Evolutionary conservation across 768 basidiomycete species (phyloP).

Genomic region (Auriscalpium microsporum): DNA sequence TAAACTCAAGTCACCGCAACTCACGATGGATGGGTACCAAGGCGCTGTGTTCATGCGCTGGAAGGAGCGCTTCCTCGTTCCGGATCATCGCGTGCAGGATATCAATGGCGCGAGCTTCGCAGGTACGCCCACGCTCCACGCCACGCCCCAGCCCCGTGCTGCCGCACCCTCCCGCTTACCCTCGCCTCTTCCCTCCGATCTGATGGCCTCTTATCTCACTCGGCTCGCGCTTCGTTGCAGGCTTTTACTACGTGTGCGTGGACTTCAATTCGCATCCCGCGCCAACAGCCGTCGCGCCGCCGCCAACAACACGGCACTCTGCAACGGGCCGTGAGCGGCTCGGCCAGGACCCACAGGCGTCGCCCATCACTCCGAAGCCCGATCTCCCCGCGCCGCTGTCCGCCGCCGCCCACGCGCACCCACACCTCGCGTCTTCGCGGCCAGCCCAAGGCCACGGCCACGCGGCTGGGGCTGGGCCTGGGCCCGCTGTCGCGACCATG

Average conservation of each 20-base stretch:
- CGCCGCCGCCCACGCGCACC: constrained; percentile 27
- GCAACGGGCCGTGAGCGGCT: constrained; percentile 25
- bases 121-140: constrained; percentile 41
- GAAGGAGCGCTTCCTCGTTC: constrained; percentile 96
- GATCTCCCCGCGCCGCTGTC: constrained; percentile 27
- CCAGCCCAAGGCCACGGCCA: too few species aligned
- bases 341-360: not conserved
- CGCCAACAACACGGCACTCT: constrained; percentile 27
- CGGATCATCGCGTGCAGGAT: constrained; percentile 86
- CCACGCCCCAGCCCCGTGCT: not conserved
- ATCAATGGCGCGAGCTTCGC: constrained; percentile 95
- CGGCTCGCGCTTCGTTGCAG: constrained; percentile 27
- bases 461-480: constrained; percentile 38
- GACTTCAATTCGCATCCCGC: constrained; percentile 69
- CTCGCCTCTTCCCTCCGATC: not conserved
- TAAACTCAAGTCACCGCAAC: constrained; percentile 68
- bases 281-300: constrained; percentile 27
- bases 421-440: too few species aligned
- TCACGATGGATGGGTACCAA: constrained; percentile 74
- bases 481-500: constrained; percentile 60
- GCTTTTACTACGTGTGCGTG: constrained; percentile 93
- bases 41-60: constrained; percentile 91
- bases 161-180: too few species aligned
- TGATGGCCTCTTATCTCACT: not conserved
- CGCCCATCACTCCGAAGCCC: constrained; percentile 16